Evolutionary conservation across 2,329 filamentous ascomycete species (phyloP).

Genomic region (Stagonosporopsis chrysanthemi): DNA sequence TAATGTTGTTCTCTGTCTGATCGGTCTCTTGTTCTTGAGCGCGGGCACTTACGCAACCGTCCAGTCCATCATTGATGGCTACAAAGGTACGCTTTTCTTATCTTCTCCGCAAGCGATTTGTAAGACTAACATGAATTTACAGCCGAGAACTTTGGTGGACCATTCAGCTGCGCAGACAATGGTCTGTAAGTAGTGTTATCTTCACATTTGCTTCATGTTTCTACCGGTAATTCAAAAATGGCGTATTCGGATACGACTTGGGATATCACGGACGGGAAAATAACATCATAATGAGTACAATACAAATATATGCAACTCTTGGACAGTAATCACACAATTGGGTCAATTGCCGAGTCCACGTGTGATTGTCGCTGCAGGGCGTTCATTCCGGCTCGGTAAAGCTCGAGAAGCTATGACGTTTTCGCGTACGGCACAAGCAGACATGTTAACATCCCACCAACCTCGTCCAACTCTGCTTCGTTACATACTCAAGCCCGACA

Average conservation of each 20-base stretch:
- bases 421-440: slow-evolving; percentile 32
- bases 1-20: slow-evolving; percentile 75
- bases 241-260: neutral
- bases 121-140: slow-evolving; percentile 29
- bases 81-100: slow-evolving; percentile 44
- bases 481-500: neutral
- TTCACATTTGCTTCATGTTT: neutral
- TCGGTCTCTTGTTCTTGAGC: slow-evolving; percentile 81
- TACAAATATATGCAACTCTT: neutral
- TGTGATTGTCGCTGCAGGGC: neutral
- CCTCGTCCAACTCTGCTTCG: neutral
- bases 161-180: slow-evolving; percentile 78
- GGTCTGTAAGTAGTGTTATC: slow-evolving; percentile 57
- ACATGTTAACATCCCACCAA: slow-evolving; percentile 31
- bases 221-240: neutral
- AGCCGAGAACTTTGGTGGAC: slow-evolving; percentile 68
- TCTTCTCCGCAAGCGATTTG: neutral
- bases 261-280: neutral
- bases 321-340: neutral
- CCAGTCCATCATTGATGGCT: slow-evolving; percentile 77
- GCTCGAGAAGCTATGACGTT: slow-evolving; percentile 39
- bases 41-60: slow-evolving; percentile 79
- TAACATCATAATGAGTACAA: neutral
- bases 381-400: slow-evolving; percentile 14
- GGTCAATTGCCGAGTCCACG: neutral